Evolutionary conservation across 2,329 filamentous ascomycete species (phyloP), one percentile per base, ranked within the genome.

Genomic region (Pseudogymnoascus sp.): DNA sequence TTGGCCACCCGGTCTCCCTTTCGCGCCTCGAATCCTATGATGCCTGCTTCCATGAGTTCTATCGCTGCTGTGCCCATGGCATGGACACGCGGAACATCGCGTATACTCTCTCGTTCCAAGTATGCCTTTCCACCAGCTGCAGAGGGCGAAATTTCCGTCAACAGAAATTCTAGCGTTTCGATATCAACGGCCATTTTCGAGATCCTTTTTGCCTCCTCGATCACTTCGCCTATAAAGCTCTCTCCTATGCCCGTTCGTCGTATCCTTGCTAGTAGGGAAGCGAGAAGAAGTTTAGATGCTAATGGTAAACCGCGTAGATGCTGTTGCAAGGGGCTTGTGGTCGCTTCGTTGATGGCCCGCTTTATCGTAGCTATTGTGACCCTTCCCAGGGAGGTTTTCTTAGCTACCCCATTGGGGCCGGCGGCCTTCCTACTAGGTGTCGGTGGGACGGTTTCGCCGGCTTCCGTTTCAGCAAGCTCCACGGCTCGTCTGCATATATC

Each of bases 401-500:
- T 59, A 62, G 3, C 53, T 26, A 38, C 44, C 14, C 16, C 61
- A 35, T 76, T 63, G 73, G 74, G 71, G 76, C 78, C 61, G 75
- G 77, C 69, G 14, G 70, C 71, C 21, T 71, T 77, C 65, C 86
- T 89, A 76, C 83, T 89, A 6, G 88, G 87, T 3, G 87, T 90
- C 65, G 77, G 74, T 14, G 84, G 81, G 4, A 69, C 72, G 10
- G 62, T 62, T 40, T 69, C 65, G 6, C 67, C 69, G 16, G 76
- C 69, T 62, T 93, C 88, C 60, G 88, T 82, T 75, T 99, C 95
- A 31, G 93, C 95, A 26, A 99, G 86, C 76, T 99, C 95, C 13
- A 99, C 95, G 1, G 95, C 95, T 67, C 95, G 86, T 31, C 95
- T 86, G 74, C 96, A 99, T 65, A 99, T 97, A 71, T 99, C 95